Evolutionary conservation across 2,329 filamentous ascomycete species (phyloP).

Genomic region (Botrytis elliptica): DNA sequence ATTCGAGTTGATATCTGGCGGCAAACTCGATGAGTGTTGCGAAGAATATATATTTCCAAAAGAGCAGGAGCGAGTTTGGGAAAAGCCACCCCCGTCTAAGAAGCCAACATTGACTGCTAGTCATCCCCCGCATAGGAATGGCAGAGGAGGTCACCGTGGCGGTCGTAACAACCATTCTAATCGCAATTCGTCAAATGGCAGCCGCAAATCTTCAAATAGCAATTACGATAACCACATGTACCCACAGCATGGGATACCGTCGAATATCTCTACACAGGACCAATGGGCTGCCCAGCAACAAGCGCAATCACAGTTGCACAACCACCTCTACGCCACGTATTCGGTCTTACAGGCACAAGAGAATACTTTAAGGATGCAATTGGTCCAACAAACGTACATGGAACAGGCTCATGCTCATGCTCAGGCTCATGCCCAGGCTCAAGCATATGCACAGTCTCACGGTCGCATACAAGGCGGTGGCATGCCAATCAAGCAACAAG

Average conservation of each 20-base stretch:
- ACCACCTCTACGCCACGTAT: constrained; percentile 40
- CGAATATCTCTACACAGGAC: constrained; percentile 35
- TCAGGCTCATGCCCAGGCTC: constrained; percentile 43
- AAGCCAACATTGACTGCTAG: constrained; percentile 53
- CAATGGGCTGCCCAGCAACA: constrained; percentile 38
- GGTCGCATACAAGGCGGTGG: constrained; percentile 39
- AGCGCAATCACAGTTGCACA: constrained; percentile 40
- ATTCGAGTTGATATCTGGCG: constrained; percentile 76
- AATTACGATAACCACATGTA: constrained; percentile 35
- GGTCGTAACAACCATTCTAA: constrained; percentile 32
- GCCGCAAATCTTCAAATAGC: constrained; percentile 38
- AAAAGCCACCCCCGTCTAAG: constrained; percentile 54
- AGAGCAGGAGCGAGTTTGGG: constrained; percentile 58
- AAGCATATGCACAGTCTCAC: constrained; percentile 45
- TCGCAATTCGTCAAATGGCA: constrained; percentile 35
- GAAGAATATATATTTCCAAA: constrained; percentile 86
- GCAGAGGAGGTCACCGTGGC: constrained; percentile 35
- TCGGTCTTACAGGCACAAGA: constrained; percentile 46
- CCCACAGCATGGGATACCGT: constrained; percentile 30
- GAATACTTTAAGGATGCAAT: constrained; percentile 46
- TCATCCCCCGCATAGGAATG: constrained; percentile 50
- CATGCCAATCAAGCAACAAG: constrained; percentile 39
- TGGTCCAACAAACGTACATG: constrained; percentile 49
- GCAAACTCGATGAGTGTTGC: constrained; percentile 79
- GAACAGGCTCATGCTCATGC: constrained; percentile 42